phyloP scores from a whole-genome alignment of 352 stramenopile species.

The Vaucheria bursata region DNA sequence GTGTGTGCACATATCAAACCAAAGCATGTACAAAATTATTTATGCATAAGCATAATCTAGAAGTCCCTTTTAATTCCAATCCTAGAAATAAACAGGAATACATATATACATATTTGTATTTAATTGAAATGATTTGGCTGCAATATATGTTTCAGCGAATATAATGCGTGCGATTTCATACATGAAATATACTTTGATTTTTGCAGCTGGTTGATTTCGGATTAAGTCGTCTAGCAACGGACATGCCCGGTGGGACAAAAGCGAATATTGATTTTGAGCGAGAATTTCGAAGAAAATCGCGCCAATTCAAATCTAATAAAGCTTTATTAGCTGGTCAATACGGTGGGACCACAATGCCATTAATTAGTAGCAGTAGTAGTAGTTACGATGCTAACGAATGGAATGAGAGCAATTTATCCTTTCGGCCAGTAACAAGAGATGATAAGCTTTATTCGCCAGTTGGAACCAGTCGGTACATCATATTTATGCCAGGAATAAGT shows the following conservation, averaged over 20 bases:
- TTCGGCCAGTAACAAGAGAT: neutral
- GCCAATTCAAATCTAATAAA: no score
- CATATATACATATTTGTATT: no score
- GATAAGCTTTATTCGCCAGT: constrained; percentile 13
- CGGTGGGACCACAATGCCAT: neutral
- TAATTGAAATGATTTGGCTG: no score
- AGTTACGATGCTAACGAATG: neutral
- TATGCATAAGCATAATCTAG: no score
- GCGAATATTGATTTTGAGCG: neutral
- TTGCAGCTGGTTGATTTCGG: constrained; percentile 50
- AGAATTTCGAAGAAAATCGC: neutral
- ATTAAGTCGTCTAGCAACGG: neutral
- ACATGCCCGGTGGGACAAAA: neutral
- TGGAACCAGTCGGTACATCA: constrained; percentile 6
- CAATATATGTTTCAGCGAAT: no score
- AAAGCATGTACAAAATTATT: no score
- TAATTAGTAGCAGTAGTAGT: constrained; percentile 5
- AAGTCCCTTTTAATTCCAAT: no score
- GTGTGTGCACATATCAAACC: no score
- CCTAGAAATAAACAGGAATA: no score
- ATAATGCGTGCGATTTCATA: no score
- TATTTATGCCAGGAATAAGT: no score
- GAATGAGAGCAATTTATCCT: neutral
- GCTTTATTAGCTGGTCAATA: neutral
- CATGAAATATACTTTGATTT: no score